Conservation (phyloP, 176 grass and related monocot genomes). For the Saccharum officinarum region DNA sequence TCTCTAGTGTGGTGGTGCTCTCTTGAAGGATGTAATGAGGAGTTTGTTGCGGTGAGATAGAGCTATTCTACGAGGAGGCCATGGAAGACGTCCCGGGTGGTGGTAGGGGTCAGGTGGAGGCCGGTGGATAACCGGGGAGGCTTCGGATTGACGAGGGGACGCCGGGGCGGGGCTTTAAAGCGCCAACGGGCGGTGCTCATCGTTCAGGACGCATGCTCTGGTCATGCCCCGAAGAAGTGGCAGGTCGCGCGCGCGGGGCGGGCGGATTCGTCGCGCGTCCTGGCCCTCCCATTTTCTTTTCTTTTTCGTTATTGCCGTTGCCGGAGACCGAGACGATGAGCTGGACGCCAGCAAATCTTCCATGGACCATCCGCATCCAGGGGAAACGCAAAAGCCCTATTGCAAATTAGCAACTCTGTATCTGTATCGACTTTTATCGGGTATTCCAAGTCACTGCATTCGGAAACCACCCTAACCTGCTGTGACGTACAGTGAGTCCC, state of each 20-base stretch:
- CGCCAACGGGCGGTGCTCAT: background rate
- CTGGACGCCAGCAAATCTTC: too few species aligned
- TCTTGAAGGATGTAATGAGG: slow-evolving; percentile 48
- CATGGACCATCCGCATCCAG: too few species aligned
- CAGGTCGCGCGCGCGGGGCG: background rate
- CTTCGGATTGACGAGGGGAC: slow-evolving; percentile 51
- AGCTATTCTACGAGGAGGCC: slow-evolving; percentile 22
- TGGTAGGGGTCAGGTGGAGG: background rate
- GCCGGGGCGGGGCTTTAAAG: slow-evolving; percentile 34
- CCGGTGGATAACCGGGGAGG: slow-evolving; percentile 39
- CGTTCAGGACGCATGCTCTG: background rate
- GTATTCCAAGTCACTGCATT: too few species aligned
- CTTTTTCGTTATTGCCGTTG: too few species aligned
- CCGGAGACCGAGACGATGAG: too few species aligned
- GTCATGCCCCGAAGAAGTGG: background rate
- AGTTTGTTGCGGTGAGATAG: slow-evolving; percentile 2
- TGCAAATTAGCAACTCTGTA: too few species aligned
- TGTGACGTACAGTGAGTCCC: too few species aligned
- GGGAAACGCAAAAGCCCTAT: too few species aligned
- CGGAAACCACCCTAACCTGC: too few species aligned
- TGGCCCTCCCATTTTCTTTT: background rate
- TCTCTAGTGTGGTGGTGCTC: background rate
- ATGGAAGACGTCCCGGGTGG: slow-evolving; percentile 59
- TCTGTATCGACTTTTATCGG: too few species aligned
- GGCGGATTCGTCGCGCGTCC: background rate